Base-by-base conservation (phyloP, 169 alveolate species). In the Cryptosporidium parvum region DNA sequence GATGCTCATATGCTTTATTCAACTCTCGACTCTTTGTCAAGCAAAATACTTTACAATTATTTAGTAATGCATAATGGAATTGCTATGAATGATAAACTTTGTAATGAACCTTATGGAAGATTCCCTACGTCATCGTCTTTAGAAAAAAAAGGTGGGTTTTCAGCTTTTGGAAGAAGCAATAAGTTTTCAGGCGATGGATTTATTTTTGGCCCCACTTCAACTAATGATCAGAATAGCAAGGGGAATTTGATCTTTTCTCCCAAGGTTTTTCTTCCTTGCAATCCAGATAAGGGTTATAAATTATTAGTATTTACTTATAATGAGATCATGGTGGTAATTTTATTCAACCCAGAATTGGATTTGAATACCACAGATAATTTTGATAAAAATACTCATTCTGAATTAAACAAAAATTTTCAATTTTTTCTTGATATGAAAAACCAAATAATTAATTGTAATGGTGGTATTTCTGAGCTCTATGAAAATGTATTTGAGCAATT, bases 1-100 rank as follows among this genome's bases (percentile, higher is more conserved):
- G 89, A 80, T 35, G 89, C 89, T 31, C 89, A 80, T 80, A 42
- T 80, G 65, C 12, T 80, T 18, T 80, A 80, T 62, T 80, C 89
- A 21, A 80, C 89, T 0, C 48, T 80, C 3, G 80, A 59, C 37
- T n/a, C 29, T 9, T 18, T 48, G 21, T 80, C 89, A 62, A 80
- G 75, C 45, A 59, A 29, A 26, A 42, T 80, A 59, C 67, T 80
- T 16, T 80, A 80, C 39, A 80, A 59, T 62, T 80, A 80, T 42
- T 80, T 80, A 80, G 89, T 80, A 9, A 44, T 80, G 61, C 59
- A 80, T 33, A 65, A 80, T 80, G 89, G 89, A 16, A 61, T 80
- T 42, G 89, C 89, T n/a, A 62, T 26, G 65, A 80, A 80, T 67
- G 89, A 80, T 23, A 80, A 80, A 80, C 75, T 80, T 29, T 80